Base-by-base conservation (phyloP, 1,284 basidiomycete genomes). In the Anthracocystis walkeri region DNA sequence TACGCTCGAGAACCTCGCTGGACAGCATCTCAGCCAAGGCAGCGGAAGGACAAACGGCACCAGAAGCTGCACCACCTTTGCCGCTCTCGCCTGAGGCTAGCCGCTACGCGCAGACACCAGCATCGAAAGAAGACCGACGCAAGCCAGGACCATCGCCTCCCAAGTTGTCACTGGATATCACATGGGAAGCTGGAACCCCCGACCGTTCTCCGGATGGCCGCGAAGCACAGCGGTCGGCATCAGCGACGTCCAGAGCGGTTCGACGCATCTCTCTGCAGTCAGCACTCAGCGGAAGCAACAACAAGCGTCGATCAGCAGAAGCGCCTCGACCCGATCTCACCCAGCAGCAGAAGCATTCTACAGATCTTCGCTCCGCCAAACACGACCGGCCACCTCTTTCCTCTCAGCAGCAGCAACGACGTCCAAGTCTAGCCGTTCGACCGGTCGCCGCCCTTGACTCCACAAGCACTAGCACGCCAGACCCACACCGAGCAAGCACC, bases 1-100 rank as follows among this genome's bases (percentile, higher is more conserved):
- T 75, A 12, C 72, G 72, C 38, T 62, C 65, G 4, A 65, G 57
- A 44, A 46, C 65, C 7, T 73, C 70, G n/a, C 42, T 67, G n/a
- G 70, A 68, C 2, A 57, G 57, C 53, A 42, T 72, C 11, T 25
- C 50, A 16, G 52, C 33, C 38, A 54, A 58, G 12, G 27, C 23
- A 12, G 12, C 51, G 20, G 55, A 59, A 25, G 18, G n/a, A 21
- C 27, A 33, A 31, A 14, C 23, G 38, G 25, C 40, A 4, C 20
- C 38, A 8, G 54, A 49, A 11, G 51, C 14, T 1, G 50, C 53
- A n/a, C 66, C 62, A n/a, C 62, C 68, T 11, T 38, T 70, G 58
- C 68, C 68, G 0, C 31, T 33, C n/a, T 41, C 35, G 12, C n/a
- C 56, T 0, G 62, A 65, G 1, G 44, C 23, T 11, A 45, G 18